Percentiles rank a stretch among this genome's conserved stretches.
Evolutionary conservation across 352 stramenopile species (phyloP).

Genomic region (Globisporangium nunn): DNA sequence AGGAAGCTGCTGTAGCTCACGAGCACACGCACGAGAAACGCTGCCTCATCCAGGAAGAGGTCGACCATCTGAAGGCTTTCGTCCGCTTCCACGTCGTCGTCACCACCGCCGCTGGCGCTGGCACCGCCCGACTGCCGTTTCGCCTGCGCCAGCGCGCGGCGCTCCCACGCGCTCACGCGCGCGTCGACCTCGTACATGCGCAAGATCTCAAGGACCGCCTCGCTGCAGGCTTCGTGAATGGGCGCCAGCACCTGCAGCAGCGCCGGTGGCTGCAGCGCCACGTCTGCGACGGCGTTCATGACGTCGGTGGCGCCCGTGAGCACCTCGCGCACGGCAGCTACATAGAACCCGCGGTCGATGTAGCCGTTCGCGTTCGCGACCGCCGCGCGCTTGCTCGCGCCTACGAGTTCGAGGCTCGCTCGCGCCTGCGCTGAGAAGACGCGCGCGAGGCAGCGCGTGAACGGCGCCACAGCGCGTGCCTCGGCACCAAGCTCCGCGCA

Average conservation of each 20-base stretch:
- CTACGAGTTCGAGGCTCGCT: slow-evolving; percentile 45
- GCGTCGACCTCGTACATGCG: slow-evolving; percentile 69
- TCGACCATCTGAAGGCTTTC: slow-evolving; percentile 87
- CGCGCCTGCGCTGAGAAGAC: slow-evolving; percentile 53
- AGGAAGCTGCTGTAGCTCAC: slow-evolving; percentile 63
- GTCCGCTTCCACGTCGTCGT: slow-evolving; percentile 44
- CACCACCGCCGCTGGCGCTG: slow-evolving; percentile 15
- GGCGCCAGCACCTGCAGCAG: slow-evolving; percentile 41
- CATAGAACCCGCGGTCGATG: slow-evolving; percentile 79
- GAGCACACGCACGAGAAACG: slow-evolving; percentile 67
- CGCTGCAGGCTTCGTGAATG: slow-evolving; percentile 49
- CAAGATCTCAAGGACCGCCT: slow-evolving; percentile 57
- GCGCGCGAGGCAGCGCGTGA: slow-evolving; percentile 34
- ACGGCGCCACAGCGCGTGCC: slow-evolving; percentile 17
- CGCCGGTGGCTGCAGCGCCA: slow-evolving; percentile 27
- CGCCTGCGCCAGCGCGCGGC: slow-evolving; percentile 50
- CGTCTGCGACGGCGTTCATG: slow-evolving; percentile 75
- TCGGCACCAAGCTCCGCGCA: slow-evolving; percentile 38
- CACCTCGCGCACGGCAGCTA: slow-evolving; percentile 63
- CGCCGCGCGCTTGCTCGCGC: slow-evolving; percentile 38
- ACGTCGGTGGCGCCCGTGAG: slow-evolving; percentile 66
- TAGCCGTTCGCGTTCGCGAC: slow-evolving; percentile 75
- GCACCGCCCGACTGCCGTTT: slow-evolving; percentile 25
- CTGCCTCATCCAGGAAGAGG: slow-evolving; percentile 72
- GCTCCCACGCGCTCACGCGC: slow-evolving; percentile 72